These are phyloP conservation scores for Stagonosporopsis chrysanthemi DNA, from an alignment of 2,329 filamentous ascomycete genomes.

Conservation along the genomic window DNA sequence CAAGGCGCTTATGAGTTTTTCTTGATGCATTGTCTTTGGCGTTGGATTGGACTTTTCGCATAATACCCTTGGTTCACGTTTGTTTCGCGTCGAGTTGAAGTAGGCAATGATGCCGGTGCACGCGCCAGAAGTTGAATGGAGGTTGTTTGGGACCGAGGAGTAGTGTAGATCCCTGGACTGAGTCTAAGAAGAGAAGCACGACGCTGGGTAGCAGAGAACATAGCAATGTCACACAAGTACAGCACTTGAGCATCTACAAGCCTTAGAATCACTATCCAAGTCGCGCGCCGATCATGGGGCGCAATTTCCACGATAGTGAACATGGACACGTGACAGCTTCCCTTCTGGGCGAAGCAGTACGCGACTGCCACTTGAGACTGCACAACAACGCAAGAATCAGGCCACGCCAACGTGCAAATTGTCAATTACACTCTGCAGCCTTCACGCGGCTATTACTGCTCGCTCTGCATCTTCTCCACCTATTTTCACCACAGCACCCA, in stretches of 20 bases:
- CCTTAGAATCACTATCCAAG: not conserved
- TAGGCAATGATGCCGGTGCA: not conserved
- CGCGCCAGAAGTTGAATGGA: slow-evolving; percentile 5
- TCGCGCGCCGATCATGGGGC: slow-evolving; percentile 11
- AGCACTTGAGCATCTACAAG: not conserved
- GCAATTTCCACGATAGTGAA: slow-evolving; percentile 18
- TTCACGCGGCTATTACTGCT: slow-evolving; percentile 3
- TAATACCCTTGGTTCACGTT: slow-evolving; percentile 44
- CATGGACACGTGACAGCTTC: slow-evolving; percentile 41
- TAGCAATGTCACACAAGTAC: not conserved
- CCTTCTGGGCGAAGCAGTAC: slow-evolving; percentile 23
- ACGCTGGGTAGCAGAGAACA: not conserved
- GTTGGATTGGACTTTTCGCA: slow-evolving; percentile 36
- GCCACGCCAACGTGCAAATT: slow-evolving; percentile 22
- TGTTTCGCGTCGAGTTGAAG: slow-evolving; percentile 2
- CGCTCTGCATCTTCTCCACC: slow-evolving; percentile 13
- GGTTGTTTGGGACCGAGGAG: not conserved
- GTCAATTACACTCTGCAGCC: slow-evolving; percentile 35
- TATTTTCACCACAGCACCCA: slow-evolving; percentile 13
- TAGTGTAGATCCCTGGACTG: not conserved
- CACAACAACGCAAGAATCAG: slow-evolving; percentile 25
- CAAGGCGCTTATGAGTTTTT: slow-evolving; percentile 61
- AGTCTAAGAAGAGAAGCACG: not conserved
- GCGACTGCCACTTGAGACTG: slow-evolving; percentile 32
- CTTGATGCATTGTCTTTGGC: slow-evolving; percentile 35